Percentiles rank a stretch among this genome's conserved stretches.
phyloP scores from a whole-genome alignment of 2,329 filamentous ascomycete genomes.

The Hyphodiscus sp. region DNA sequence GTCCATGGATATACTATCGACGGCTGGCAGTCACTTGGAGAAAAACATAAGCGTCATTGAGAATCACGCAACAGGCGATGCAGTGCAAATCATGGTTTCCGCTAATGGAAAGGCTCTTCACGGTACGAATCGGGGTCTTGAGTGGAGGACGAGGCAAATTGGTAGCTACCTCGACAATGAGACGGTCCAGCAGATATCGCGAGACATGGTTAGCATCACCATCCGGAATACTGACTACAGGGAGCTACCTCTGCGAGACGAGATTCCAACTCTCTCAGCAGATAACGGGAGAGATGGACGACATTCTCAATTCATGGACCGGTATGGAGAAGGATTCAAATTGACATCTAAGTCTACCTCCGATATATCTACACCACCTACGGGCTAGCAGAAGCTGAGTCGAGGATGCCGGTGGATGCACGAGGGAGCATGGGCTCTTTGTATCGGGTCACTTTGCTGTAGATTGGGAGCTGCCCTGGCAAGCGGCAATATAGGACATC shows the following conservation, averaged over 20 bases:
- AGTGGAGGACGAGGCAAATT: conserved; percentile 31
- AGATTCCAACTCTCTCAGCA: too few species aligned
- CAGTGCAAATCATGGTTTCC: conserved; percentile 34
- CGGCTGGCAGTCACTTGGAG: conserved; percentile 25
- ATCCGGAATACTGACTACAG: conserved; percentile 14
- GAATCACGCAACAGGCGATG: conserved; percentile 31
- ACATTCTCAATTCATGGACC: conserved; percentile 21
- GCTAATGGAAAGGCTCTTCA: conserved; percentile 30
- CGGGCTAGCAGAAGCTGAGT: too few species aligned
- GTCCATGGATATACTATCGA: conserved; percentile 30
- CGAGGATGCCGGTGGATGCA: too few species aligned
- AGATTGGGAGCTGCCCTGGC: too few species aligned
- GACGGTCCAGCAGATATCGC: conserved; percentile 29
- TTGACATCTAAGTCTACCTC: neutral
- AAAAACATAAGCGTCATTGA: conserved; percentile 31
- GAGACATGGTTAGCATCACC: conserved; percentile 26
- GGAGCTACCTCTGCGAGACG: too few species aligned
- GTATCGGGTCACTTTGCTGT: too few species aligned
- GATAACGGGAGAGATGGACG: conserved; percentile 1
- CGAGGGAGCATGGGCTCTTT: too few species aligned
- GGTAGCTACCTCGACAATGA: conserved; percentile 29
- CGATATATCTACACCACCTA: too few species aligned
- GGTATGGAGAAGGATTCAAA: conserved; percentile 21
- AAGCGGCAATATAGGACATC: too few species aligned
- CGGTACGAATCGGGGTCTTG: conserved; percentile 29